phyloP scores from a whole-genome alignment of 1,284 basidiomycete genomes.

The Ganoderma resinaceum region DNA sequence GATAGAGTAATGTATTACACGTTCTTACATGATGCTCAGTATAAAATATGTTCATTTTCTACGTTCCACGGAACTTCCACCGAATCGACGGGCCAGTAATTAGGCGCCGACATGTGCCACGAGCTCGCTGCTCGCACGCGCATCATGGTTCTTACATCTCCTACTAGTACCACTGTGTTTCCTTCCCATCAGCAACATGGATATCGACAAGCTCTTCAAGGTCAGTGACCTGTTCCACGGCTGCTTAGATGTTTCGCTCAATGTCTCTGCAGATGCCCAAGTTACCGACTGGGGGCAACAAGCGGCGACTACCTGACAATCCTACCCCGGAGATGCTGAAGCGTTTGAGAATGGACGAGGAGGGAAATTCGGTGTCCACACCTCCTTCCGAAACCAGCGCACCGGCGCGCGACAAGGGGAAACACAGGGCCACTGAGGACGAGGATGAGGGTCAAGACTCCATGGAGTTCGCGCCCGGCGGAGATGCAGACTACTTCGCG shows the following conservation, averaged over 20 bases:
- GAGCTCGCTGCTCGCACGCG: neutral
- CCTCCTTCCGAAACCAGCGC: constrained; percentile 7
- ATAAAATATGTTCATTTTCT: neutral
- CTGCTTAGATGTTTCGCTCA: constrained; percentile 4
- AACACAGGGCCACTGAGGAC: constrained; percentile 61
- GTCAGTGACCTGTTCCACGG: constrained; percentile 43
- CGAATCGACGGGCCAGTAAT: no score
- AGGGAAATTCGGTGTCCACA: neutral
- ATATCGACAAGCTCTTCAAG: constrained; percentile 86
- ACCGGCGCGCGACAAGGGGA: constrained; percentile 37
- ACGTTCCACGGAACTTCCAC: no score
- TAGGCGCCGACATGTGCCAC: neutral
- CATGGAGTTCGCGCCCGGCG: constrained; percentile 76
- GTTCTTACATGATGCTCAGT: neutral
- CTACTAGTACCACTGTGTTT: no score
- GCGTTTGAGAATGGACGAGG: constrained; percentile 67
- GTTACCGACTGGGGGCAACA: constrained; percentile 66
- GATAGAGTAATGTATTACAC: constrained; percentile 10
- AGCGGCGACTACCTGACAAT: constrained; percentile 84
- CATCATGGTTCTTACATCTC: no score
- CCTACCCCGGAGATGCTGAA: constrained; percentile 85
- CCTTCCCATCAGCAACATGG: constrained; percentile 53
- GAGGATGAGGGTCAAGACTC: constrained; percentile 53
- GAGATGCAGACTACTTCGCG: constrained; percentile 87
- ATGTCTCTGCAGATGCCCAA: constrained; percentile 65